Conservation (phyloP, 2,329 filamentous ascomycete species). For the Dryadomyces sulphureus region DNA sequence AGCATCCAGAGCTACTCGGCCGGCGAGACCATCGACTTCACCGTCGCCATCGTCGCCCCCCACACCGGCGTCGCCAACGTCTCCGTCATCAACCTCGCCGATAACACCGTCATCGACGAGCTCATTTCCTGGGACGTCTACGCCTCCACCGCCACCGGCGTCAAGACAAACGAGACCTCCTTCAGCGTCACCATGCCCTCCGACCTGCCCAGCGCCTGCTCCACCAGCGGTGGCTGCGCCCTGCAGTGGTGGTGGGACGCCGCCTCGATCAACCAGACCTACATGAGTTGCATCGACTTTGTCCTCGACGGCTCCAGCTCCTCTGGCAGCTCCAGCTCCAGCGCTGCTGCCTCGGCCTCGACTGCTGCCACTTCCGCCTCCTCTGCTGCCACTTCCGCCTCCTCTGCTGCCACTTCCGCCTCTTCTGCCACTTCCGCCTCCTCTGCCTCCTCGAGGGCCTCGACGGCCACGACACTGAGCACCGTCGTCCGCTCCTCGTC, state of each 20-base stretch:
- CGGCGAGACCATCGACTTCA: conserved; percentile 28
- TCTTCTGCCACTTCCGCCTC: background rate
- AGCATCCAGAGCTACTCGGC: conserved; percentile 35
- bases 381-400: background rate
- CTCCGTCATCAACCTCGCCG: conserved; percentile 32
- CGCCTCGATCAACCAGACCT: conserved; percentile 28
- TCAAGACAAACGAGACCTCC: conserved; percentile 27
- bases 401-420: background rate
- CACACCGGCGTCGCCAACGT: conserved; percentile 37
- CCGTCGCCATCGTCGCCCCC: conserved; percentile 16
- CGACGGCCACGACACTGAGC: too few relatives aligned
- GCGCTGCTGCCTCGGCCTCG: background rate
- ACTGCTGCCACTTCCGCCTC: background rate
- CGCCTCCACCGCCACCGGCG: conserved; percentile 27
- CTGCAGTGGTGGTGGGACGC: conserved; percentile 42
- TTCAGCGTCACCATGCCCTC: conserved; percentile 39
- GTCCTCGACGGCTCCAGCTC: conserved; percentile 4
- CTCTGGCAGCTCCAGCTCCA: background rate
- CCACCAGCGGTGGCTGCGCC: conserved; percentile 29
- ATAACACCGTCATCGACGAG: conserved; percentile 31
- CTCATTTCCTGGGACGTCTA: conserved; percentile 34
- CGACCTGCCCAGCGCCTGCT: conserved; percentile 27
- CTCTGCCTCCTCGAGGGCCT: too few relatives aligned
- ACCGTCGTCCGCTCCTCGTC: too few relatives aligned
- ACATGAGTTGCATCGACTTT: conserved; percentile 41